These are phyloP conservation scores for Cardiospermum halicacabum DNA, from an alignment of 345 rosid genomes.

Conservation along the genomic window DNA sequence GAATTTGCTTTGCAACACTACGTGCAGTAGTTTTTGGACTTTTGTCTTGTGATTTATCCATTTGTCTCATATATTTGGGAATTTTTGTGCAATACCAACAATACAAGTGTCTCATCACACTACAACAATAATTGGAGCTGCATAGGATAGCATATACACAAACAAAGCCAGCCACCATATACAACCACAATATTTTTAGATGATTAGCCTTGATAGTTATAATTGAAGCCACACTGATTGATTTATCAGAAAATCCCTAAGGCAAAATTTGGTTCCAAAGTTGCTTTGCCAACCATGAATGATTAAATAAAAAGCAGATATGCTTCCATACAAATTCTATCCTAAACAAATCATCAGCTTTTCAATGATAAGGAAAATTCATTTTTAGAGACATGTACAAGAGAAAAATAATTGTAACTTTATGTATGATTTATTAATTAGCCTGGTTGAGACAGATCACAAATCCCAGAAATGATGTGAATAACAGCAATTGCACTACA, in stretches of 20 bases:
- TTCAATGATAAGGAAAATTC: background rate
- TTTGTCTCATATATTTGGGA: too few species aligned
- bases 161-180: too few species aligned
- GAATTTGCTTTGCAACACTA: too few species aligned
- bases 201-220: too few species aligned
- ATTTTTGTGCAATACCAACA: background rate
- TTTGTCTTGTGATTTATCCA: too few species aligned
- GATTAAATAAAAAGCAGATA: background rate
- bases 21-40: too few species aligned
- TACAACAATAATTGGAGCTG: too few species aligned
- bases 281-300: background rate
- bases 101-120: background rate
- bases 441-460: conserved; percentile 6
- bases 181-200: too few species aligned
- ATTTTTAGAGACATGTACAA: background rate
- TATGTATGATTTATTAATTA: conserved; percentile 1
- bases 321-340: background rate
- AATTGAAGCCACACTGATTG: too few species aligned
- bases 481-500: conserved; percentile 4
- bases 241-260: background rate
- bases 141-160: too few species aligned
- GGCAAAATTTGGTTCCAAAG: background rate
- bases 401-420: conserved; percentile 3
- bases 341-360: background rate
- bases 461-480: background rate